A percentile compares a stretch with the other conserved stretches of the same genome.
Conservation (phyloP, 129 eudicot genomes). For the Flaveria robusta region DNA sequence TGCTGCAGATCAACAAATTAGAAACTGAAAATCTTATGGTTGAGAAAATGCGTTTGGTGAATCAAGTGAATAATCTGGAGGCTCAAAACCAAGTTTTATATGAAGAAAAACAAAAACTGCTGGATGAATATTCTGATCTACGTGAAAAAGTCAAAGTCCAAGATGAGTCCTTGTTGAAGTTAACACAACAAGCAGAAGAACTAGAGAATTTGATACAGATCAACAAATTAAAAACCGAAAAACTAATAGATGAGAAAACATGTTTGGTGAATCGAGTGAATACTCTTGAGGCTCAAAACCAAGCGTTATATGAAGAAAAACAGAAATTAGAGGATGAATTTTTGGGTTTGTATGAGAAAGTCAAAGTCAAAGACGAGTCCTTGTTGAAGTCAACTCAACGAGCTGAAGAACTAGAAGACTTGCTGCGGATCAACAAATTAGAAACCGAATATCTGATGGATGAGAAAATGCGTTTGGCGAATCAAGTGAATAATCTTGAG, state of each 20-base stretch:
- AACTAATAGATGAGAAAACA: conserved; percentile 31
- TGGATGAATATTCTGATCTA: conserved; percentile 37
- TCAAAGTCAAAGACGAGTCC: conserved; percentile 41
- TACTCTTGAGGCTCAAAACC: conserved; percentile 42
- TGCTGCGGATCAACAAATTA: conserved; percentile 34
- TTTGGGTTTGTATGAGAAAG: conserved; percentile 33
- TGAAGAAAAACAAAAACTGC: conserved; percentile 14
- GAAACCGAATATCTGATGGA: conserved; percentile 39
- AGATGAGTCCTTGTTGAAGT: conserved; percentile 37
- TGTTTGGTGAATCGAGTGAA: conserved; percentile 34
- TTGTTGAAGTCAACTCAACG: conserved; percentile 36
- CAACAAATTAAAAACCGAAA: conserved; percentile 35
- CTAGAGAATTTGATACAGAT: conserved; percentile 40
- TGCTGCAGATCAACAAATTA: not conserved
- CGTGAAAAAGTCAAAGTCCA: conserved; percentile 35
- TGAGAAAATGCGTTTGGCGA: conserved; percentile 33
- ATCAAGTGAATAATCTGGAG: not conserved
- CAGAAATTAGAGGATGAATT: conserved; percentile 35
- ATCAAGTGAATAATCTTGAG: conserved; percentile 40
- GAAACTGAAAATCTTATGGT: not conserved
- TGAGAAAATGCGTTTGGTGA: not conserved
- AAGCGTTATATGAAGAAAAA: not conserved
- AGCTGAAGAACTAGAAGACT: conserved; percentile 38
- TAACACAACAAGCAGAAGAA: conserved; percentile 35
- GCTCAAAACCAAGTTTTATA: conserved; percentile 23